Conservation (phyloP, 106 monocot genomes). For the Phalaenopsis aphrodite region DNA sequence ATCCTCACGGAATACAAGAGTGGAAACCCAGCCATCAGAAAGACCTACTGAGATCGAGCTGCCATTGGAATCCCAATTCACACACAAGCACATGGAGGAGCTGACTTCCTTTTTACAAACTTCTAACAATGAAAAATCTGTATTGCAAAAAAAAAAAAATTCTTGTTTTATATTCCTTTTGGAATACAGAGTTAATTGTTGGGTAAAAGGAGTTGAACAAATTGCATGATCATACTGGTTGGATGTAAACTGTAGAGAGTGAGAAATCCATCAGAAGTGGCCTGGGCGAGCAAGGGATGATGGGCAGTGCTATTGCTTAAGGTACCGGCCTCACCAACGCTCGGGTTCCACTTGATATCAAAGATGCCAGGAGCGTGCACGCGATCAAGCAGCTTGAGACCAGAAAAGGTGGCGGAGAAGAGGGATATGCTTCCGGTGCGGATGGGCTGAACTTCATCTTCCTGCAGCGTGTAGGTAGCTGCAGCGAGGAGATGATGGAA, state of each 20-base stretch:
- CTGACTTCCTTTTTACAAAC: conserved; percentile 36
- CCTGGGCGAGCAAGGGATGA: conserved; percentile 44
- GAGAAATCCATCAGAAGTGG: conserved; percentile 43
- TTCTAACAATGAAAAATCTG: conserved; percentile 44
- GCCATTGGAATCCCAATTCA: conserved; percentile 53
- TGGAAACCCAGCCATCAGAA: conserved; percentile 74
- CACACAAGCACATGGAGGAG: conserved; percentile 78
- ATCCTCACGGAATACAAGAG: conserved; percentile 30
- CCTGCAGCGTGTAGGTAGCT: conserved; percentile 57
- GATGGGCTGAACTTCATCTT: conserved; percentile 26
- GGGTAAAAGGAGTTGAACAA: neutral
- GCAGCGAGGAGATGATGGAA: conserved; percentile 46
- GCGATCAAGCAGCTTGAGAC: conserved; percentile 31
- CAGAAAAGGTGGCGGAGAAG: conserved; percentile 23
- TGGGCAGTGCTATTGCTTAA: neutral
- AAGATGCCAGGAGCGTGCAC: conserved; percentile 43
- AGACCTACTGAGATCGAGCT: conserved; percentile 45
- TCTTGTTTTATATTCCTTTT: too few species aligned
- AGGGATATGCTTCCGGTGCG: conserved; percentile 55
- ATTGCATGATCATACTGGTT: neutral
- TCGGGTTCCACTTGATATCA: conserved; percentile 58
- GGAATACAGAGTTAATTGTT: too few species aligned
- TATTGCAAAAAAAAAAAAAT: neutral
- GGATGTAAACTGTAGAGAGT: conserved; percentile 31
- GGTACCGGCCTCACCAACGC: neutral